Conservation (phyloP, 2,329 filamentous ascomycete genomes). For the Pestalotiopsis sp. region DNA sequence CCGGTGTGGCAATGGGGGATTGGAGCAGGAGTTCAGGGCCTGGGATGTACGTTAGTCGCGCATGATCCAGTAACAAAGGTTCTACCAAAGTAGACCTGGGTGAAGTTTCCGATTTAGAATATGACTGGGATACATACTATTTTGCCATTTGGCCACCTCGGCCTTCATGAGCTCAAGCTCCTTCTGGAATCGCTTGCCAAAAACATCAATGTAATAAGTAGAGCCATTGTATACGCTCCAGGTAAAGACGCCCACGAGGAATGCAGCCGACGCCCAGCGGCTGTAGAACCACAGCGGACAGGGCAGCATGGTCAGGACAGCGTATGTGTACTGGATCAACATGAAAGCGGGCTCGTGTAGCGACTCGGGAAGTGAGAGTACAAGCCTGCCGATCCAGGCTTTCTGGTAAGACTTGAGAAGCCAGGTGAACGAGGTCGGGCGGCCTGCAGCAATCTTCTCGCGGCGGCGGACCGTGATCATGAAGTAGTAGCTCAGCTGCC, state of each 20-base stretch:
- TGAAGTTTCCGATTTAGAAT: background rate
- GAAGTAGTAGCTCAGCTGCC: conserved; percentile 93
- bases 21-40: conserved; percentile 30
- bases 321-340: conserved; percentile 92
- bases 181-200: conserved; percentile 94
- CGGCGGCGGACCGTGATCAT: conserved; percentile 93
- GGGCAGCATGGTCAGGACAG: conserved; percentile 89
- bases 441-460: conserved; percentile 93
- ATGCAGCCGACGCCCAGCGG: conserved; percentile 74
- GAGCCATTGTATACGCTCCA: conserved; percentile 98
- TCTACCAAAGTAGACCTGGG: background rate
- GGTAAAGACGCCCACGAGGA: conserved; percentile 80
- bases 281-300: conserved; percentile 96
- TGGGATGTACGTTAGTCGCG: background rate
- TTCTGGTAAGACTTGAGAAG: conserved; percentile 88
- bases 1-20: conserved; percentile 42
- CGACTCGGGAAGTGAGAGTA: conserved; percentile 73
- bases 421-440: conserved; percentile 97
- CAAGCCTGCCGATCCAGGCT: conserved; percentile 83
- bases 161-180: conserved; percentile 87
- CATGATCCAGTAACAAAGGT: no score
- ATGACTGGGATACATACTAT: conserved; percentile 47
- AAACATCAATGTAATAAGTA: conserved; percentile 97
- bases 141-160: conserved; percentile 89
- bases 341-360: conserved; percentile 93